A percentile compares a stretch with the other conserved stretches of the same genome.
Conservation (phyloP, 2,329 filamentous ascomycete genomes). For the Pestalotiopsis sp. region DNA sequence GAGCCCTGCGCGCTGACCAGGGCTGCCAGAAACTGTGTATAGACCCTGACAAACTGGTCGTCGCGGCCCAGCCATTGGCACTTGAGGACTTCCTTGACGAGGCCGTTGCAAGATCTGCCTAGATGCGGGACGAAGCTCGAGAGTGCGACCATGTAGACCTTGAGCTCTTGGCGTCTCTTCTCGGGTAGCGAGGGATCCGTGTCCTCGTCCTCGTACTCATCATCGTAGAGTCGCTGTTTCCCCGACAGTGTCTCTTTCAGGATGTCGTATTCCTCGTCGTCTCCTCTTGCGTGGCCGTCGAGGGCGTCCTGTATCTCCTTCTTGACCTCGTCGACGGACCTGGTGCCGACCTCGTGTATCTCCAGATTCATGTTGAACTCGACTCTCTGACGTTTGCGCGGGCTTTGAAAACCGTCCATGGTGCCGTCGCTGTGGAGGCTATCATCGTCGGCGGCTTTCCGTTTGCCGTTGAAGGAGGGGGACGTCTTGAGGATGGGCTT, state of each 20-base stretch:
- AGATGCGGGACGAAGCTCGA: conserved; percentile 64
- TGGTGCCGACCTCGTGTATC: conserved; percentile 56
- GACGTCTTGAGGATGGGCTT: conserved; percentile 57
- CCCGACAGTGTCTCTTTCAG: conserved; percentile 62
- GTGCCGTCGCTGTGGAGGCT: conserved; percentile 39
- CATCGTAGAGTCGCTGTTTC: conserved; percentile 47
- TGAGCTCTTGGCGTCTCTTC: conserved; percentile 53
- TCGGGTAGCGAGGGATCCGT: conserved; percentile 36
- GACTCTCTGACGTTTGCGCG: conserved; percentile 59
- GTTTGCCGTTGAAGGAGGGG: conserved; percentile 44
- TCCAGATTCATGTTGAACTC: conserved; percentile 62
- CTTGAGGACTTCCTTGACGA: conserved; percentile 61
- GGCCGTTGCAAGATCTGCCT: conserved; percentile 59
- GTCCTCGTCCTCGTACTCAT: conserved; percentile 48
- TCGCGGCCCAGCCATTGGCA: conserved; percentile 69
- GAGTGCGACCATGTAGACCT: conserved; percentile 65
- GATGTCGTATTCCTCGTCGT: conserved; percentile 64
- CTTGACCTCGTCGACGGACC: conserved; percentile 59
- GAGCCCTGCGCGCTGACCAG: conserved; percentile 82
- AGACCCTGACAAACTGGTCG: conserved; percentile 67
- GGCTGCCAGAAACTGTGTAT: conserved; percentile 68
- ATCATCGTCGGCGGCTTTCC: conserved; percentile 46
- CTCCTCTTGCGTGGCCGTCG: conserved; percentile 58
- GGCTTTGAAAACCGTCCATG: conserved; percentile 42
- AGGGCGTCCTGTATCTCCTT: conserved; percentile 57